Base-by-base conservation (phyloP, 1,284 basidiomycete genomes). In the Sanghuangporus sanghuang region DNA sequence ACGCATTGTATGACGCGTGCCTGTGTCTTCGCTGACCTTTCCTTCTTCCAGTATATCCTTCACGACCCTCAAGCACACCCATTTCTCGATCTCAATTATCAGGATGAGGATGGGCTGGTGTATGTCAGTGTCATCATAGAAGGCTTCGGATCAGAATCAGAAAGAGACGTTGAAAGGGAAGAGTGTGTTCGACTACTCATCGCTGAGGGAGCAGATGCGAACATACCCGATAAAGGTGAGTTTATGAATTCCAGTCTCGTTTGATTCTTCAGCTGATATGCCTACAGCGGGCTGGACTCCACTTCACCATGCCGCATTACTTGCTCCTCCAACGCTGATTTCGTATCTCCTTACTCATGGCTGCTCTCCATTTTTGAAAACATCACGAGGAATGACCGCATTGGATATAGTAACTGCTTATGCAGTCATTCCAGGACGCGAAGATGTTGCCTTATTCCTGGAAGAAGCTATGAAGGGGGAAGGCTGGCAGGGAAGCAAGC, bases 261-360 rank as follows among this genome's bases (percentile, higher is more conserved):
- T 61, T 58, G 46, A 52, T 62, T 39, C 49, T 32, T 56, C 42
- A 59, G 59, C 18, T 59, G 53, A 48, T 55, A 35, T 21, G 32
- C 63, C 27, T 35, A 9, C 70, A 94, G 93, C 85, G 64, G 95
- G 96, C 48, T 98, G 96, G 96, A 95, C 93, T 2, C 88, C 96
- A 1, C 79, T 99, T n/a, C 96, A 98, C 73, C 92, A 96, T 78
- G 95, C 96, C 9, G 92, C 90, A 14, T 77, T 98, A 62, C 79
- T 93, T 54, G 89, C 94, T 12, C 94, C 96, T 40, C 90, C 96
- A 6, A 95, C 95, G 0, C 80, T 98, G 16, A 86, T 98, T 40
- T 93, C 95, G 0, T 92, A 94, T 78, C 81, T 99, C 32, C 88
- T 98, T 75, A 96, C 93, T 16, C 92, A 94, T 69, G 95, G 95